Evolutionary conservation across 768 basidiomycete genomes (phyloP).

Genomic region (Russula sp.): DNA sequence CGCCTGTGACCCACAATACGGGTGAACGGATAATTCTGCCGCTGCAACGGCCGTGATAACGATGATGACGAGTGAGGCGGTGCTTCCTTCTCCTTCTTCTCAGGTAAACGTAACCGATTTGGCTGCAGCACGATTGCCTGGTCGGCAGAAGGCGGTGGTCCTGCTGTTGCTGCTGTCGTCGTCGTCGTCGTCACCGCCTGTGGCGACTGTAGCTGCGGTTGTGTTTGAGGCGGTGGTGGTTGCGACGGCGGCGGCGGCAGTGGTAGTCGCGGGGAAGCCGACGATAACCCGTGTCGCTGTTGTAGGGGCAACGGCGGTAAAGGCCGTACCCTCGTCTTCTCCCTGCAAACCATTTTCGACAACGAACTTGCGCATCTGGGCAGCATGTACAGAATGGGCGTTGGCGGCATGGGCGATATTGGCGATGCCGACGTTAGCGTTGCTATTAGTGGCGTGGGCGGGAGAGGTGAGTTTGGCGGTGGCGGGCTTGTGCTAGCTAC

Average conservation of each 20-base stretch:
- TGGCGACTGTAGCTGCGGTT: background rate
- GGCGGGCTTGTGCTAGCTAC: background rate
- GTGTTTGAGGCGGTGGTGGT: background rate
- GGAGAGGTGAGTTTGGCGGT: background rate
- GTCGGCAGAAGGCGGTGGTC: background rate
- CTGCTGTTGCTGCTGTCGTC: background rate
- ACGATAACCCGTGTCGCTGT: background rate
- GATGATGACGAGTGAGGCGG: background rate
- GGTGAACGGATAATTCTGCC: background rate
- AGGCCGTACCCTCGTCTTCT: background rate
- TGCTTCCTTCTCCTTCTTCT: no score
- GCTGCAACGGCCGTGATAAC: background rate
- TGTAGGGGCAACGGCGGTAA: background rate
- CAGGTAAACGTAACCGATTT: slow-evolving; percentile 1
- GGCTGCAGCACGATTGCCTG: slow-evolving; percentile 3
- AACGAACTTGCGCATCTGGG: background rate
- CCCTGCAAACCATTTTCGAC: background rate
- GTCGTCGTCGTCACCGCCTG: background rate
- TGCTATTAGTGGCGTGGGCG: background rate
- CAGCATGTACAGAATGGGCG: background rate
- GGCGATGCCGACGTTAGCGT: background rate
- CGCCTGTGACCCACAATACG: background rate
- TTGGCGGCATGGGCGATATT: background rate
- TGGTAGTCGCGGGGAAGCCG: background rate
- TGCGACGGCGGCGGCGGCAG: background rate